Base-by-base conservation (phyloP, 345 rosid genomes). In the Moricandia moricandioides region DNA sequence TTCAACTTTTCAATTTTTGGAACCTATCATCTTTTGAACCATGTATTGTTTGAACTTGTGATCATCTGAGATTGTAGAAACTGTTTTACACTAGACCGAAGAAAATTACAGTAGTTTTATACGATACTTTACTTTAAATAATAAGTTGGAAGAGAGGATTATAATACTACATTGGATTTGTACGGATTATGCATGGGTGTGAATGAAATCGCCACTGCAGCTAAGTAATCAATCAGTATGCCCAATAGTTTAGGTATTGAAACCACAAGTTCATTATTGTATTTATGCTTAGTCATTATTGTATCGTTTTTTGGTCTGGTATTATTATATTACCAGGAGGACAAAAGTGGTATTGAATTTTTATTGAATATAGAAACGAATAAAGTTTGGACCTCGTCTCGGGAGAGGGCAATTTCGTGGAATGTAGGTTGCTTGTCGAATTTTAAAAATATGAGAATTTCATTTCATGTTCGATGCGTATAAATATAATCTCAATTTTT, bases 101-200 rank as follows among this genome's bases (percentile, higher is more conserved):
- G 39, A 77, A 30, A 56, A 77, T 12, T 56, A 45, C 43, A 45
- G 26, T 27, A 45, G 29, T 24, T 55, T 55, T n/a, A 55, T 70
- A 62, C 18, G 13, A 17, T 9, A 63, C 31, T 51, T 13, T 29
- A 10, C 21, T 24, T 21, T 13, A 45, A 62, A 56, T 70, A 55
- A n/a, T n/a, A 78, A 77, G 67, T 58, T 67, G 57, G 57, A 45
- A 49, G 60, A 54, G 65, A 78, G 49, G 45, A 67, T 72, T 67
- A 72, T 1, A 72, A 72, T 52, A 72, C 55, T 78, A 67, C 17
- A 35, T 9, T 37, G 8, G 26, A 29, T 78, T 78, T 78, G 81
- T 72, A 78, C 81, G 74, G 67, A 78, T 78, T 78, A 72, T 78
- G 78, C 81, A 78, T 78, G 81, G 81, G 81, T 4, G 72, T 78